Base-by-base conservation (phyloP, 306 rosid genomes). In the Lablab purpureus region DNA sequence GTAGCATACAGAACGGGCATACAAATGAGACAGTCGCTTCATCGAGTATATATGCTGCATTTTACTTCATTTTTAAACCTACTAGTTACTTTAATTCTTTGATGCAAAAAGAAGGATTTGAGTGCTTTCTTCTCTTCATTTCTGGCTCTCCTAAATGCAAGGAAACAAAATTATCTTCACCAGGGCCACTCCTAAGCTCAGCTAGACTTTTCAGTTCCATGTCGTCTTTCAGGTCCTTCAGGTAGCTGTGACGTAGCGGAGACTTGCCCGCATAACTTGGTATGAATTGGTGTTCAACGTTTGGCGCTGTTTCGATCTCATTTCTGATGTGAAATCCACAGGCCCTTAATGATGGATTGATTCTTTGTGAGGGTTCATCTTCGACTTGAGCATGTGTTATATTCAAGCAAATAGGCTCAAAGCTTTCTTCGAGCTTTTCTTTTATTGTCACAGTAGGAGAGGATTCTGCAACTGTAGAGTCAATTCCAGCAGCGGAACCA, bases 121-220 rank as follows among this genome's bases (percentile, higher is more conserved):
- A 85, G 73, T 81, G 87, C 79, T 88, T 95, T 82, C 93, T 84
- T 83, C 95, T 90, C 86, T 95, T 95, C 14, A 84, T 62, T 78
- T 86, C 92, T 8, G 94, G 91, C 83, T 90, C 97, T 30, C 99
- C 99, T 81, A 95, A 83, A 81, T 87, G 91, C 85, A 95, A 86
- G 6, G 91, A 86, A 79, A 91, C 93, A 50, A 76, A 85, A 71
- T 83, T 77, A 47, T 93, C 99, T 67, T 91, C 94, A 71, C 88
- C 92, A 2, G 78, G 80, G 84, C 89, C 88, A 78, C 83, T 86
- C 83, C 78, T 81, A 60, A 89, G 72, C 50, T 85, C 88, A 1
- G 91, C 90, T 28, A 95, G 88, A 77, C 80, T 85, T 70, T 75
- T 84, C 7, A 81, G 81, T 50, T 84, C 90, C 28, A 46, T 76